phyloP scores from a whole-genome alignment of 495 filamentous ascomycete species.

The Penicillium argentinense region DNA sequence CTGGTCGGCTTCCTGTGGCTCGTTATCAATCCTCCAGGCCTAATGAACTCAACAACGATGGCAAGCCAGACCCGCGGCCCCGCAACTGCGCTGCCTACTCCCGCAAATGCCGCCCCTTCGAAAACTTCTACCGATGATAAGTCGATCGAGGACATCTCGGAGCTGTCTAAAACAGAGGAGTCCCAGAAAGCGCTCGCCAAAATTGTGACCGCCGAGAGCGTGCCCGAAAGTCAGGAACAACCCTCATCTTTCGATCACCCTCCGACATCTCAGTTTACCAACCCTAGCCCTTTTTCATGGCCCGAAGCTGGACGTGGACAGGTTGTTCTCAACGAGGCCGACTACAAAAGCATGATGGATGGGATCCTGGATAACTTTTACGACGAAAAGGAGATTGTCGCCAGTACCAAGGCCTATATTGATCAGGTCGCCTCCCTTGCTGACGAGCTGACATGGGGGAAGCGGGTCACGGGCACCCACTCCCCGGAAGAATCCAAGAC shows the following conservation, averaged over 20 bases:
- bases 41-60: slow-evolving; percentile 41
- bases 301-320: slow-evolving; percentile 65
- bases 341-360: slow-evolving; percentile 77
- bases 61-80: slow-evolving; percentile 25
- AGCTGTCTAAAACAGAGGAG: neutral
- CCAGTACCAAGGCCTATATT: slow-evolving; percentile 73
- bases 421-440: slow-evolving; percentile 56
- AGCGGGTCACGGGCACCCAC: slow-evolving; percentile 50
- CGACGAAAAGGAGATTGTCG: slow-evolving; percentile 61
- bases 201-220: neutral
- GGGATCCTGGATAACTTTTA: slow-evolving; percentile 82
- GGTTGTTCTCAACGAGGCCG: slow-evolving; percentile 64
- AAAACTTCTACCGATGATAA: slow-evolving; percentile 5
- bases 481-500: slow-evolving; percentile 10
- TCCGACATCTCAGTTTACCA: slow-evolving; percentile 20
- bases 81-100: slow-evolving; percentile 6
- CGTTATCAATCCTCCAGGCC: slow-evolving; percentile 61
- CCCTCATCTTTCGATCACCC: slow-evolving; percentile 31
- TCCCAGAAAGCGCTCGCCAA: neutral
- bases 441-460: slow-evolving; percentile 55
- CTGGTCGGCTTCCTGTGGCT: slow-evolving; percentile 95
- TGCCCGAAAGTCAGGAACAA: slow-evolving; percentile 33
- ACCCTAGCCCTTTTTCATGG: slow-evolving; percentile 65
- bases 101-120: slow-evolving; percentile 3
- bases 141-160: neutral